phyloP scores from a whole-genome alignment of 352 stramenopile species.

The Phytophthora nicotianae region DNA sequence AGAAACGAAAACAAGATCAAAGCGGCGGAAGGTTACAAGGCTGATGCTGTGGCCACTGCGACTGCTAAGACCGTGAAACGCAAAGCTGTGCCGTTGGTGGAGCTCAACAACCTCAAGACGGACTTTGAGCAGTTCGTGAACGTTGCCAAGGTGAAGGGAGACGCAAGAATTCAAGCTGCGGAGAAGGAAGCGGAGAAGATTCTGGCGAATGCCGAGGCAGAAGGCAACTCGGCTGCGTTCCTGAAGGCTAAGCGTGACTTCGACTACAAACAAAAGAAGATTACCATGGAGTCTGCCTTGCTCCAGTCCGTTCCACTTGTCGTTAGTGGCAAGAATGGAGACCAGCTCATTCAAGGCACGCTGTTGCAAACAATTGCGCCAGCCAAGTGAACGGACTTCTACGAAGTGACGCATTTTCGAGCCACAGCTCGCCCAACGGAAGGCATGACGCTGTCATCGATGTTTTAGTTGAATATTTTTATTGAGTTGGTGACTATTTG shows the following conservation, averaged over 20 bases:
- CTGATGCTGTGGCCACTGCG: constrained; percentile 60
- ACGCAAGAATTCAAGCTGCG: constrained; percentile 72
- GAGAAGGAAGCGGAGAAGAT: constrained; percentile 65
- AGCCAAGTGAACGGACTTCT: constrained; percentile 20
- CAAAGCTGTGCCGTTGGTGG: constrained; percentile 63
- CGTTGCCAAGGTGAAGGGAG: constrained; percentile 63
- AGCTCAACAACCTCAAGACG: constrained; percentile 58
- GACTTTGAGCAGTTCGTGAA: constrained; percentile 75
- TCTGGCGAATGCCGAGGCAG: constrained; percentile 55
- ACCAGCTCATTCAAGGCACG: constrained; percentile 69
- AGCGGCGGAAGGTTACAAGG: constrained; percentile 69
- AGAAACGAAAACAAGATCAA: constrained; percentile 72
- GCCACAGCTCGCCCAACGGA: constrained; percentile 14
- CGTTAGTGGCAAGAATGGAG: constrained; percentile 85
- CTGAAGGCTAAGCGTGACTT: constrained; percentile 81
- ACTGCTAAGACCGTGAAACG: constrained; percentile 60
- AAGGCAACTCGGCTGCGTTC: constrained; percentile 59
- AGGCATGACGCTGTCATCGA: constrained; percentile 6
- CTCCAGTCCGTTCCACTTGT: constrained; percentile 69
- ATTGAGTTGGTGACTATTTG: background rate
- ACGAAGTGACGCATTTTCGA: background rate
- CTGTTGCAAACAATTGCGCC: constrained; percentile 23
- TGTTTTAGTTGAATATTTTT: constrained; percentile 12
- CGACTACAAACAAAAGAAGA: constrained; percentile 80
- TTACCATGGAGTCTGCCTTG: constrained; percentile 62